A percentile compares a stretch with the other conserved stretches of the same genome.
Evolutionary conservation across 2,329 filamentous ascomycete genomes (phyloP).

Genomic region (Pseudodiploospora longispora): DNA sequence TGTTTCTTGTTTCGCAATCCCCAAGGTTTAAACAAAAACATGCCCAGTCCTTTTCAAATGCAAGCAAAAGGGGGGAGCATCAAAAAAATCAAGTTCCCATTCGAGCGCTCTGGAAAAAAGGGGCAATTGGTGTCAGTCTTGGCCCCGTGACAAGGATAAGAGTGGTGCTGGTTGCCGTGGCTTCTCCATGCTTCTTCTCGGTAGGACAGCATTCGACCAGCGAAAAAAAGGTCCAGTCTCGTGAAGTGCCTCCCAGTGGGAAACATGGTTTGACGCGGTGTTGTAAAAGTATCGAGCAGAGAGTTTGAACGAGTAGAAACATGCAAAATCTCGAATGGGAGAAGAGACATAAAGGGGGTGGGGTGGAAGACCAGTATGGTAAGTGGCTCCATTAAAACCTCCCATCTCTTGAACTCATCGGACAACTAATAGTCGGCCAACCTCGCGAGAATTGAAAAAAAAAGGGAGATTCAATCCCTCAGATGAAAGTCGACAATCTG

Average conservation of each 20-base stretch:
- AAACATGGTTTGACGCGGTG: slow-evolving; percentile 1
- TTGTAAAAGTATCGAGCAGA: slow-evolving; percentile 18
- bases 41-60: not conserved
- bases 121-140: slow-evolving; percentile 1
- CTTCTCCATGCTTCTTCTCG: not conserved
- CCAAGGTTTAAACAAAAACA: slow-evolving; percentile 1
- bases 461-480: slow-evolving; percentile 32
- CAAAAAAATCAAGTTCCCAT: not conserved
- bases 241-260: slow-evolving; percentile 16
- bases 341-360: slow-evolving; percentile 11
- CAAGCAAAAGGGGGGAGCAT: not conserved
- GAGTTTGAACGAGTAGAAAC: slow-evolving; percentile 10
- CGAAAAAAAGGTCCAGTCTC: too few species aligned
- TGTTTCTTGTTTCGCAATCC: slow-evolving; percentile 1
- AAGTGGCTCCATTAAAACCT: slow-evolving; percentile 25
- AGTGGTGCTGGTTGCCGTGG: not conserved
- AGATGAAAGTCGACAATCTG: slow-evolving; percentile 42
- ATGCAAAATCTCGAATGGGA: slow-evolving; percentile 11
- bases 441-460: slow-evolving; percentile 40
- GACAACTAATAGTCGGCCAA: slow-evolving; percentile 37
- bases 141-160: too few species aligned
- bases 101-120: not conserved
- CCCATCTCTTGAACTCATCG: slow-evolving; percentile 35
- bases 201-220: too few species aligned
- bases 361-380: slow-evolving; percentile 22